Conservation (phyloP, 495 filamentous ascomycete species). For the Penicillium paradoxum region DNA sequence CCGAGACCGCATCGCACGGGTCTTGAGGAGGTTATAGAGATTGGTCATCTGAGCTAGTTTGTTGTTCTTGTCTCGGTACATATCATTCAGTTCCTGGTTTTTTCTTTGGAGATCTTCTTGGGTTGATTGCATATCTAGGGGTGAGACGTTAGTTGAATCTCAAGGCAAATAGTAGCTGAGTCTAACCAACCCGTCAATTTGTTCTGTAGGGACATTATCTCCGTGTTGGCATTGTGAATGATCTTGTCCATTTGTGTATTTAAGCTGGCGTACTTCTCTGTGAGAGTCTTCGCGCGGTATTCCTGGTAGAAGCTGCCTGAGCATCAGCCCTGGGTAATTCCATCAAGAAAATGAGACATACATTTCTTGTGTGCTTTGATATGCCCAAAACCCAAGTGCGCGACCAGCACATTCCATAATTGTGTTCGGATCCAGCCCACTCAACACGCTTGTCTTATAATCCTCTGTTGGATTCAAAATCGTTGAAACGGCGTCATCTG, state of each 20-base stretch:
- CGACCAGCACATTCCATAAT: conserved; percentile 90
- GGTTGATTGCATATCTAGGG: conserved; percentile 57
- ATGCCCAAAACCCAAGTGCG: conserved; percentile 83
- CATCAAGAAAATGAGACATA: conserved; percentile 27
- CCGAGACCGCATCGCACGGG: conserved; percentile 61
- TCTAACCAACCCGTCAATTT: conserved; percentile 48
- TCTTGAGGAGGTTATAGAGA: conserved; percentile 79
- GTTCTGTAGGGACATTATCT: conserved; percentile 63
- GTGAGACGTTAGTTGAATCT: conserved; percentile 6
- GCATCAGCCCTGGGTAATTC: conserved; percentile 10
- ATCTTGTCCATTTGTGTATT: conserved; percentile 73
- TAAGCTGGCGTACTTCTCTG: conserved; percentile 67
- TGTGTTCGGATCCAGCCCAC: conserved; percentile 73
- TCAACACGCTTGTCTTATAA: conserved; percentile 87
- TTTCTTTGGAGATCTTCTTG: conserved; percentile 66
- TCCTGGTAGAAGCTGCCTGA: conserved; percentile 71
- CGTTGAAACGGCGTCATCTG: conserved; percentile 72
- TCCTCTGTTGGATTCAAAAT: conserved; percentile 83
- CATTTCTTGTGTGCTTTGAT: conserved; percentile 91
- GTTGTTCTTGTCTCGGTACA: conserved; percentile 67
- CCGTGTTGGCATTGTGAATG: conserved; percentile 73
- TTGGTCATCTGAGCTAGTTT: conserved; percentile 76
- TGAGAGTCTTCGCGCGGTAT: conserved; percentile 63
- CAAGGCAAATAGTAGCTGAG: not conserved
- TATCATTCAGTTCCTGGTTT: conserved; percentile 67